Conservation (phyloP, 2,329 filamentous ascomycete species). For the Colletotrichum noveboracense region DNA sequence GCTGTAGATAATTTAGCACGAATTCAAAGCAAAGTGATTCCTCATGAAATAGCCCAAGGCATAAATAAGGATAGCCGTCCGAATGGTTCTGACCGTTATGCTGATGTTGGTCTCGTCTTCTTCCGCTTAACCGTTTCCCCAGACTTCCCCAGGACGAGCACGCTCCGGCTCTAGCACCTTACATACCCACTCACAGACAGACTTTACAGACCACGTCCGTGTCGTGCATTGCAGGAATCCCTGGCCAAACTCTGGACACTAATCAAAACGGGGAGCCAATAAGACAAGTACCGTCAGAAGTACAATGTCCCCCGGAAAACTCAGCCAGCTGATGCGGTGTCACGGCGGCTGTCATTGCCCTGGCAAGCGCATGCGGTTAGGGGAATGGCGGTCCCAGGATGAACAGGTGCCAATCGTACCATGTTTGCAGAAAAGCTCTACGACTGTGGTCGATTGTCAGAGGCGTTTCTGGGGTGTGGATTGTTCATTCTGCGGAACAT, state of each 20-base stretch:
- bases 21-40: background rate
- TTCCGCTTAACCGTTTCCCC: background rate
- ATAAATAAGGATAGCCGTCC: background rate
- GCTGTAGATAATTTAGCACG: background rate
- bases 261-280: conserved; percentile 4
- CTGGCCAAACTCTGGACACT: background rate
- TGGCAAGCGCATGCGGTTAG: background rate
- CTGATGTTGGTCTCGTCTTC: background rate
- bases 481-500: background rate
- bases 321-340: background rate
- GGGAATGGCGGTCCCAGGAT: background rate
- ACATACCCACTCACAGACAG: background rate
- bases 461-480: background rate
- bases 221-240: background rate
- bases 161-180: background rate
- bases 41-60: background rate
- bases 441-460: background rate
- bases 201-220: background rate
- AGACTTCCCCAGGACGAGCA: background rate
- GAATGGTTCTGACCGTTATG: background rate
- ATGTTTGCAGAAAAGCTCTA: background rate
- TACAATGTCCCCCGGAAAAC: background rate
- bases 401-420: background rate
- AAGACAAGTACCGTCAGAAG: background rate
- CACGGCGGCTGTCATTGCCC: background rate